phyloP scores from a whole-genome alignment of 495 filamentous ascomycete genomes.

The Penicillium steckii region DNA sequence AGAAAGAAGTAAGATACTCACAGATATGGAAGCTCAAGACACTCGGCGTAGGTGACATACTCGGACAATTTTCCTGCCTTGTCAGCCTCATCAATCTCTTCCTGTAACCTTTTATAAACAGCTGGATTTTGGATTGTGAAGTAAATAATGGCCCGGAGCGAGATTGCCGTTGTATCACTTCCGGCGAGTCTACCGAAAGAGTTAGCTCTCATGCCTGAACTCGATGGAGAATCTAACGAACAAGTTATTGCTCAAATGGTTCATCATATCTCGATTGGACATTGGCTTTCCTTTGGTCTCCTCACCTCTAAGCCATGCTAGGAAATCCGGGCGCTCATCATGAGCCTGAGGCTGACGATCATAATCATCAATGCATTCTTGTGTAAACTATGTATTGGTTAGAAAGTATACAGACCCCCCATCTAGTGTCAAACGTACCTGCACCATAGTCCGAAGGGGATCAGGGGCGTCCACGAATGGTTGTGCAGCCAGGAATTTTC shows the following conservation, averaged over 20 bases:
- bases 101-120: not conserved
- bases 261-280: constrained; percentile 16
- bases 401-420: no score
- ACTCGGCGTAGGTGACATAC: constrained; percentile 10
- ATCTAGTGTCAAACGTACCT: no score
- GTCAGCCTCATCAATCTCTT: constrained; percentile 11
- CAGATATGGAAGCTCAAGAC: constrained; percentile 12
- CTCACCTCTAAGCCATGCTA: constrained; percentile 14
- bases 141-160: constrained; percentile 47
- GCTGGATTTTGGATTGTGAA: constrained; percentile 38
- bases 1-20: no score
- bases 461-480: constrained; percentile 7
- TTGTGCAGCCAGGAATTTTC: constrained; percentile 11
- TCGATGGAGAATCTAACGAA: not conserved
- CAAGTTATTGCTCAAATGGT: constrained; percentile 20
- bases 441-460: constrained; percentile 13
- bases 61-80: not conserved
- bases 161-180: constrained; percentile 48
- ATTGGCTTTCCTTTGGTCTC: constrained; percentile 13
- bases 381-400: constrained; percentile 11
- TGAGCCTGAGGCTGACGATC: not conserved
- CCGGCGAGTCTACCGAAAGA: constrained; percentile 28
- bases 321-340: constrained; percentile 11
- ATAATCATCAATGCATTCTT: constrained; percentile 16
- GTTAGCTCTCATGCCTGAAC: not conserved